These are phyloP conservation scores for Quercus suber DNA, from an alignment of 306 rosid species.

Conservation along the genomic window DNA sequence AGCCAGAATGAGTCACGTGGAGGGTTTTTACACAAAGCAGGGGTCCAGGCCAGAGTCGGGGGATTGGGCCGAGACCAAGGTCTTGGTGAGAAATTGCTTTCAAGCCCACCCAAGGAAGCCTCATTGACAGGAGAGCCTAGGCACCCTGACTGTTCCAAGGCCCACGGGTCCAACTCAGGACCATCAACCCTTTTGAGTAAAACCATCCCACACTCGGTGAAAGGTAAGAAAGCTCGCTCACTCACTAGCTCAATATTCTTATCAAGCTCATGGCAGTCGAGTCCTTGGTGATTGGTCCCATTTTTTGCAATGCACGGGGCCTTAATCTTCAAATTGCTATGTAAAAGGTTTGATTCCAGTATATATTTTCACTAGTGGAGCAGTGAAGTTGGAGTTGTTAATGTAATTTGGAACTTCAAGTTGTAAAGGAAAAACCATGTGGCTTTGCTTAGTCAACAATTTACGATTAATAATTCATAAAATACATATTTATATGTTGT, in stretches of 20 bases:
- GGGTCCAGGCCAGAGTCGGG: too few relatives aligned
- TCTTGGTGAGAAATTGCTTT: too few relatives aligned
- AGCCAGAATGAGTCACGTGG: too few relatives aligned
- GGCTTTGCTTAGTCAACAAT: background rate
- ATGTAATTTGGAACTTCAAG: background rate
- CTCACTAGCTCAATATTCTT: conserved; percentile 34
- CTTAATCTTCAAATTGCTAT: conserved; percentile 42
- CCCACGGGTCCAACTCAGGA: too few relatives aligned
- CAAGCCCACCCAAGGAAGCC: too few relatives aligned
- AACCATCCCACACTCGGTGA: too few relatives aligned
- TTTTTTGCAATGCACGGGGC: conserved; percentile 66
- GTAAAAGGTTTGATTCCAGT: background rate
- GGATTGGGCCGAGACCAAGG: too few relatives aligned
- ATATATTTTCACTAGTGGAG: background rate
- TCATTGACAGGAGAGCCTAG: too few relatives aligned
- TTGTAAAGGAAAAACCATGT: background rate
- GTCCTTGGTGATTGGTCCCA: conserved; percentile 67
- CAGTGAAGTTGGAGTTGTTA: background rate
- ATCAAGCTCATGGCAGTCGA: conserved; percentile 65
- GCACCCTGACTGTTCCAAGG: too few relatives aligned
- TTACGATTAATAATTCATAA: background rate
- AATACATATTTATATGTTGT: background rate
- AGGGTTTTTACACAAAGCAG: too few relatives aligned
- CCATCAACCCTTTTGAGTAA: too few relatives aligned
- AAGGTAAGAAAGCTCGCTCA: too few relatives aligned